Evolutionary conservation across 129 eudicot genomes (phyloP).

Genomic region (Lactuca sativa): DNA sequence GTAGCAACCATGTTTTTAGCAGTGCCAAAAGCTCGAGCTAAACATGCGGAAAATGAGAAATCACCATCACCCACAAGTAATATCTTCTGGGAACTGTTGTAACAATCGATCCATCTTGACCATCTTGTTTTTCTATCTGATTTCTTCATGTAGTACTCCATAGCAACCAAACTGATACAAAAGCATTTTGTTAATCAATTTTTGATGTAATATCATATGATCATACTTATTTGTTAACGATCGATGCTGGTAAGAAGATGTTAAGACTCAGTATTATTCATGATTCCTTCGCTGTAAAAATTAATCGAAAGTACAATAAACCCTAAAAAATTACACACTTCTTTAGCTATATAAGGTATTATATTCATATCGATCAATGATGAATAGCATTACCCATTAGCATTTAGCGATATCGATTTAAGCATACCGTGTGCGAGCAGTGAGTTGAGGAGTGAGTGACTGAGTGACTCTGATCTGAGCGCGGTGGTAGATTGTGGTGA

Average conservation of each 20-base stretch:
- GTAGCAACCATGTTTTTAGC: conserved; percentile 51
- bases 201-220: too few relatives aligned
- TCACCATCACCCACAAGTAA: conserved; percentile 59
- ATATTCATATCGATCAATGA: background rate
- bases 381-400: background rate
- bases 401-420: background rate
- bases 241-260: background rate
- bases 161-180: background rate
- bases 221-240: too few relatives aligned
- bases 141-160: background rate
- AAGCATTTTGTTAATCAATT: too few relatives aligned
- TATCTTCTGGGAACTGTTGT: conserved; percentile 39
- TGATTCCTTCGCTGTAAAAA: background rate
- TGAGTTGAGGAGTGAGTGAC: background rate
- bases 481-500: background rate
- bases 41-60: conserved; percentile 49
- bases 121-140: conserved; percentile 1
- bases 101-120: conserved; percentile 33
- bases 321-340: background rate
- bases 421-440: background rate
- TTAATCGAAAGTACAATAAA: background rate
- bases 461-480: background rate
- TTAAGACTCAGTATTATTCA: background rate
- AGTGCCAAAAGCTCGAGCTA: conserved; percentile 39
- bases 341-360: background rate